Evolutionary conservation across 495 filamentous ascomycete genomes (phyloP), one percentile per base, ranked within the genome.

Genomic region (Penicillium tannophilum): DNA sequence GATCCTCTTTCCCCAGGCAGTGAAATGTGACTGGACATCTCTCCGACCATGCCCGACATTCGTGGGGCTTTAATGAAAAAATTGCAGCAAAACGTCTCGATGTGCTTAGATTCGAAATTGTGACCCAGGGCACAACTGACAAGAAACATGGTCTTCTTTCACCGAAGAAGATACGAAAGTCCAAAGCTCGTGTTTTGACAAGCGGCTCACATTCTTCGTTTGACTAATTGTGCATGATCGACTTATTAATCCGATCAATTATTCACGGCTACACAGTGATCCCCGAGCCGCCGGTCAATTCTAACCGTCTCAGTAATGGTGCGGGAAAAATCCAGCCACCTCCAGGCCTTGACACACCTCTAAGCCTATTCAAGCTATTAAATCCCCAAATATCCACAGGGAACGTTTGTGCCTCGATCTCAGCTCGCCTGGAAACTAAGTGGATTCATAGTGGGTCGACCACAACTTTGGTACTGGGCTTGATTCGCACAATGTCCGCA

Each of bases 371-470:
- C 35, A 30, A 56, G 49, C 33, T 42, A n/a, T 5, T 7, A 17
- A 35, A 20, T 28, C 49, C 35, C 51, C 44, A 52, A 45, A 44
- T 55, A 20, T 24, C 53, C 46, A 41, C 45, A 51, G 24, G 9
- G 30, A 42, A 28, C 45, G 19, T 48, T 36, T 35, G 45, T 39
- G 47, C 59, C 55, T 62, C 60, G 51, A 69, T 69, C 59, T 67
- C 62, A 67, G 57, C 59, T 67, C 45, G 66, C 45, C 47, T 33
- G 41, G 42, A 52, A 20, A 17, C 31, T 41, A 28, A 58, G 60
- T 64, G 64, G 53, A 52, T 59, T 20, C 10, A 3, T 30, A 51
- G 64, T 70, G 67, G 67, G 52, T 56, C 60, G 26, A 11, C 46
- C 46, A 45, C 4, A 51, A 52, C 30, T 20, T 26, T 43, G 54